Percentiles rank a stretch among this genome's conserved stretches.
Conservation (phyloP, 78 protist species). For the Dictyostelium citrinum region DNA sequence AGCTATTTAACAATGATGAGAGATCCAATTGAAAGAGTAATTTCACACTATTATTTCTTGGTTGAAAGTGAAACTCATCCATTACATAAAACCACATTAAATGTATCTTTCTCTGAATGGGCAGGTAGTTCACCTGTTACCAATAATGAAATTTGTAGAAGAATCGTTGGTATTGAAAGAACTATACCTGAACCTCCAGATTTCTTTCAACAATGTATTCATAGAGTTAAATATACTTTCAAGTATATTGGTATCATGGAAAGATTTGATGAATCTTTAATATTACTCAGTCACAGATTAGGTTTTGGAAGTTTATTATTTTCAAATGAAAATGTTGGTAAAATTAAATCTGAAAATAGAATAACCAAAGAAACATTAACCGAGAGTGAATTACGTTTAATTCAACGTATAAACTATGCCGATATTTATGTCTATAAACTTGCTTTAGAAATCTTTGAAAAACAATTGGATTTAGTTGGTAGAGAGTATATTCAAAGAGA, state of each 20-base stretch:
- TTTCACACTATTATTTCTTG: constrained; percentile 34
- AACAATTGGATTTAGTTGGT: constrained; percentile 44
- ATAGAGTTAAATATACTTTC: constrained; percentile 4
- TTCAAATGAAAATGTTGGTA: neutral
- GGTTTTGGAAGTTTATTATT: neutral
- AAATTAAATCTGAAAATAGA: neutral
- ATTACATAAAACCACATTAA: neutral
- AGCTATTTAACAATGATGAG: constrained; percentile 41
- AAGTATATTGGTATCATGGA: constrained; percentile 62
- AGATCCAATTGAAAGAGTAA: constrained; percentile 54
- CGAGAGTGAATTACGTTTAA: neutral
- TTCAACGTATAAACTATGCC: constrained; percentile 6
- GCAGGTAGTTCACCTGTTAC: neutral
- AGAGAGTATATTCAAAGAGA: neutral
- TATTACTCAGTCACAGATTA: constrained; percentile 18
- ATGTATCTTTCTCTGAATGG: constrained; percentile 14
- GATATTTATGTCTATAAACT: constrained; percentile 11
- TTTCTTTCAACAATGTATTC: neutral
- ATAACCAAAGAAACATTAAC: neutral
- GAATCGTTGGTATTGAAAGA: constrained; percentile 13
- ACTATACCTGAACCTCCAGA: neutral
- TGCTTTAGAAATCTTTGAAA: constrained; percentile 38
- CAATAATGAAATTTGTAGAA: constrained; percentile 24
- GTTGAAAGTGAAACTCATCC: neutral
- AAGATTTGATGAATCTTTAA: constrained; percentile 38